These are phyloP conservation scores for Dacryopinax spathularia DNA, from an alignment of 768 basidiomycete species.

Conservation along the genomic window DNA sequence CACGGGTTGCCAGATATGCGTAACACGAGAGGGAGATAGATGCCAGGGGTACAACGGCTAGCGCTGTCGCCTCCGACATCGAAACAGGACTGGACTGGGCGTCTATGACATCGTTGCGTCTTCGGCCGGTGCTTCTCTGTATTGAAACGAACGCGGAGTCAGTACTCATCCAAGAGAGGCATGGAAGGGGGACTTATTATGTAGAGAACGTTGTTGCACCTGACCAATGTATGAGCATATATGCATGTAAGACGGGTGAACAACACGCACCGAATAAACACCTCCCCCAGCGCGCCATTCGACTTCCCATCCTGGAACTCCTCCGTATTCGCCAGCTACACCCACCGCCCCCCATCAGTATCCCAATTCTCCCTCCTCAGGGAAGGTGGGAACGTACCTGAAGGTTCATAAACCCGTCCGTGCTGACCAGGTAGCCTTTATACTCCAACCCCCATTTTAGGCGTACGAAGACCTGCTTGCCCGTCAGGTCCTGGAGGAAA, in stretches of 20 bases:
- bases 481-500: conserved; percentile 95
- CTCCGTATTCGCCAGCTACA: conserved; percentile 93
- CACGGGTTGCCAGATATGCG: not conserved
- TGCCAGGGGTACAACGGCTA: too few species aligned
- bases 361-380: not conserved
- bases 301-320: conserved; percentile 94
- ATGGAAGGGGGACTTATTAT: conserved; percentile 53
- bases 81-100: too few species aligned
- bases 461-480: conserved; percentile 86
- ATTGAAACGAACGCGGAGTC: conserved; percentile 23
- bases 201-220: conserved; percentile 92
- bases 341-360: not conserved
- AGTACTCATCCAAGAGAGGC: conserved; percentile 11
- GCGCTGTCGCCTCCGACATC: too few species aligned
- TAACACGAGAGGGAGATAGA: not conserved
- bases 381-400: conserved; percentile 44
- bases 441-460: conserved; percentile 99
- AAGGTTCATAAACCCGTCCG: conserved; percentile 98
- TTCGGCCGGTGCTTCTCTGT: conserved; percentile 65
- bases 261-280: conserved; percentile 76
- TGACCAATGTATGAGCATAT: conserved; percentile 18
- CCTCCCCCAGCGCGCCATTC: conserved; percentile 93
- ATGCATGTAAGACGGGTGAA: not conserved
- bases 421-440: conserved; percentile 96
- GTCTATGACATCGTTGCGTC: conserved; percentile 9